Percentiles rank a stretch among this genome's conserved stretches.
Evolutionary conservation across 371 early-diverging fungal genomes (phyloP).

Genomic region (Polyrhizophydium stewartii): DNA sequence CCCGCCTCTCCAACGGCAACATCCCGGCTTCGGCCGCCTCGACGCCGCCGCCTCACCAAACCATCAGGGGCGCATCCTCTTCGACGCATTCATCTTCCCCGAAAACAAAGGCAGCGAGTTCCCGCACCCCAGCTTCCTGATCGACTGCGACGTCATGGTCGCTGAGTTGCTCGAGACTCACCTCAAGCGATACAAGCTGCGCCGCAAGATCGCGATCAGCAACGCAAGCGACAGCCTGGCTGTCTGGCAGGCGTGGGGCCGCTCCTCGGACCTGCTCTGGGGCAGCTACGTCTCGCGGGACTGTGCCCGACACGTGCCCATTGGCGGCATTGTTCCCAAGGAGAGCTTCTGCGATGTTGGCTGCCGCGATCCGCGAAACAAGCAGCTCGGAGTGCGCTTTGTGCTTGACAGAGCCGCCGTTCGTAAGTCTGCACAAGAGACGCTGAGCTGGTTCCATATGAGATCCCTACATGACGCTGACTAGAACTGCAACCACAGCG

Average conservation of each 20-base stretch:
- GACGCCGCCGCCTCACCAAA: too few relatives aligned
- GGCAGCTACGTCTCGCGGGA: conserved; percentile 12
- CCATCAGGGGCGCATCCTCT: conserved; percentile 70
- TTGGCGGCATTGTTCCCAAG: conserved; percentile 21
- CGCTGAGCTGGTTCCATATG: background rate
- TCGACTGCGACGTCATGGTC: conserved; percentile 67
- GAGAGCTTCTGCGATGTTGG: conserved; percentile 33
- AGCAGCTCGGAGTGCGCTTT: conserved; percentile 39
- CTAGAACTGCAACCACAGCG: too few relatives aligned
- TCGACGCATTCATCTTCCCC: conserved; percentile 88
- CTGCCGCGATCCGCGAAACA: conserved; percentile 31
- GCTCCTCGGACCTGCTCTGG: conserved; percentile 18
- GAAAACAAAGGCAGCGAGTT: conserved; percentile 57
- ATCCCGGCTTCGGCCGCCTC: too few relatives aligned
- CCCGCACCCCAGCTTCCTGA: conserved; percentile 54
- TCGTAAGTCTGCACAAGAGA: conserved; percentile 4
- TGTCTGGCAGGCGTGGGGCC: conserved; percentile 50
- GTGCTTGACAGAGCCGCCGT: conserved; percentile 10
- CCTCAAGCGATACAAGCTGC: conserved; percentile 70
- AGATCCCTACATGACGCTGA: too few relatives aligned
- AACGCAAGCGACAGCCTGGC: conserved; percentile 51
- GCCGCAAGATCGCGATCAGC: conserved; percentile 61
- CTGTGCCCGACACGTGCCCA: conserved; percentile 13
- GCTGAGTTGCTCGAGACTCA: conserved; percentile 54
- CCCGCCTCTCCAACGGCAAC: background rate